Evolutionary conservation across 495 filamentous ascomycete genomes (phyloP).

Genomic region (Pyronema omphalodes): DNA sequence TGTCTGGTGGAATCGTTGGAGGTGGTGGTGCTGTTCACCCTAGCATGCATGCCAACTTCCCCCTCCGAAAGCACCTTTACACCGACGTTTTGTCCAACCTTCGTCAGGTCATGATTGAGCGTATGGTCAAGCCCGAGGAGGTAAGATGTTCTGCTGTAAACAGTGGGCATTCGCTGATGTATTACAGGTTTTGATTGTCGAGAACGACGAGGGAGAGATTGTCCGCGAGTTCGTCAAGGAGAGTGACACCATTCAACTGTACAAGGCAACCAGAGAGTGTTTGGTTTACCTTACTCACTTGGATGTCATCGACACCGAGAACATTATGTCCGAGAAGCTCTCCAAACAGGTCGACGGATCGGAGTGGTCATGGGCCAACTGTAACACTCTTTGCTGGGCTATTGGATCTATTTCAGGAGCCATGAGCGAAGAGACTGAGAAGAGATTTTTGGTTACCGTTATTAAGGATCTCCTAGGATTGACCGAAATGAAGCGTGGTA

Average conservation of each 20-base stretch:
- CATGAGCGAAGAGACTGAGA: slow-evolving; percentile 99
- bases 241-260: slow-evolving; percentile 94
- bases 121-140: slow-evolving; percentile 96
- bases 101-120: slow-evolving; percentile 96
- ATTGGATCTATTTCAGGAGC: slow-evolving; percentile 96
- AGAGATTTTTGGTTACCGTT: slow-evolving; percentile 92
- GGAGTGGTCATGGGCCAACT: slow-evolving; percentile 99
- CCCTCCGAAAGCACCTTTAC: slow-evolving; percentile 93
- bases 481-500: slow-evolving; percentile 96
- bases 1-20: slow-evolving; percentile 38
- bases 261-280: slow-evolving; percentile 96
- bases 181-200: slow-evolving; percentile 71
- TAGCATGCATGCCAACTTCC: slow-evolving; percentile 60
- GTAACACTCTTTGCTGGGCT: slow-evolving; percentile 98
- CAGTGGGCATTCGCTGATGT: not conserved
- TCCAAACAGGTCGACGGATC: slow-evolving; percentile 79
- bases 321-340: slow-evolving; percentile 98
- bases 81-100: slow-evolving; percentile 82
- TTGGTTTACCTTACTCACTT: slow-evolving; percentile 95
- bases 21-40: slow-evolving; percentile 69
- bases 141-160: slow-evolving; percentile 10
- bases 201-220: slow-evolving; percentile 98
- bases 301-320: slow-evolving; percentile 91
- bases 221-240: slow-evolving; percentile 98
- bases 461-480: slow-evolving; percentile 97